Conservation (phyloP, 148 eudicot species). For the Rhododendron ovatum region DNA sequence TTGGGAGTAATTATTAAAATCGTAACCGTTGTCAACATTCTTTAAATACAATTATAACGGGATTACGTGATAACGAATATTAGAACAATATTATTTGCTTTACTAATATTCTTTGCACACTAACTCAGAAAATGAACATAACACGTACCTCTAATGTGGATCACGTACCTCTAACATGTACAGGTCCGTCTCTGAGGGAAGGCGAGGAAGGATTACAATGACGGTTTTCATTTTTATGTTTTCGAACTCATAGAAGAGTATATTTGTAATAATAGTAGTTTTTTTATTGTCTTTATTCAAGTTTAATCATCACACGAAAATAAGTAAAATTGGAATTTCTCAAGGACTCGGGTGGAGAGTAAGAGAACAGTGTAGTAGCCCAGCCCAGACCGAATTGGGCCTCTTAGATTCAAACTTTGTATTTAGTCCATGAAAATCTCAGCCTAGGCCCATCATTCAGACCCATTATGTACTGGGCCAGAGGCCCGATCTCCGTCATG, state of each 20-base stretch:
- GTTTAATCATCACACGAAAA: neutral
- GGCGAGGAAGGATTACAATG: neutral
- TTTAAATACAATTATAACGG: neutral
- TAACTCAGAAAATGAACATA: neutral
- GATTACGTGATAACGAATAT: neutral
- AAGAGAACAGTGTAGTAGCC: too few species aligned
- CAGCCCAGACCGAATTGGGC: neutral
- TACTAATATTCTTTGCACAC: neutral
- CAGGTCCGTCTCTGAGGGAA: too few species aligned
- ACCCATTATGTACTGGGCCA: neutral
- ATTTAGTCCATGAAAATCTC: neutral
- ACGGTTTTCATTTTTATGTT: neutral
- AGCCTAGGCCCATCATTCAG: neutral
- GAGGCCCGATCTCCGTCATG: neutral
- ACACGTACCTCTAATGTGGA: neutral
- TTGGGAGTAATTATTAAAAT: neutral
- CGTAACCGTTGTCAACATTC: neutral
- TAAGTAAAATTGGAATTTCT: neutral
- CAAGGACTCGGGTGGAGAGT: neutral
- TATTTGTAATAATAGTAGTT: neutral
- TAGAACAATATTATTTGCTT: neutral
- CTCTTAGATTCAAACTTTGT: neutral
- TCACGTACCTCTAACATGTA: too few species aligned
- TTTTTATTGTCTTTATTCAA: neutral
- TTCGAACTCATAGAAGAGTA: neutral